Base-by-base conservation (phyloP, 2,329 filamentous ascomycete species). In the Aspergillus proliferans region DNA sequence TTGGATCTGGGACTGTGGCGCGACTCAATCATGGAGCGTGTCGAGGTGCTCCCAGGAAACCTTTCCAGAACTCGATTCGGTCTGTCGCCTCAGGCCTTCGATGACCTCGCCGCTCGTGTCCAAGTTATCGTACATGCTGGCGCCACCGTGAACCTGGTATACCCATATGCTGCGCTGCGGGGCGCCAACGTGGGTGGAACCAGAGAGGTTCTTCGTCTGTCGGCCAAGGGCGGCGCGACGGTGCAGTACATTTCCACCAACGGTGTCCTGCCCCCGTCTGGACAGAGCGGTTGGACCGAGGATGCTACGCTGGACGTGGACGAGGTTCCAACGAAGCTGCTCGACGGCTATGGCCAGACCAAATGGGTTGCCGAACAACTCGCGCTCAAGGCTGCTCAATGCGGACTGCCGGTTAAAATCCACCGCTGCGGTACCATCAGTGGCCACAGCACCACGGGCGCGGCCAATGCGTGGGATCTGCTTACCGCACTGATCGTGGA, bases 301-400 rank as follows among this genome's bases (percentile, higher is more conserved):
- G 80, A 84, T 52, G 73, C 81, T 8, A 83, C 85, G 71, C 73
- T 91, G 14, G 75, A 78, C 26, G 77, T 87, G 4, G 79, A 85
- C 10, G 80, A 84, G 43, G 86, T 90, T 1, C 83, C 85, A 0
- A 79, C 75, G 40, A 85, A 85, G 63, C 72, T 90, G 4, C 70
- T 79, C 1, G 86, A 89, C 59, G 86, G 86, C 1, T 90, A 90
- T 54, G 85, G 86, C 0, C 86, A 89, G 67, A 88, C 86, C 0
- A 90, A 90, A 63, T 90, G 87, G 86, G 86, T 87, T 26, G 86
- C 86, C 2, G 86, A 90, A 64, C 82, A 86, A 64, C 81, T 90
- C 3, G 83, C 88, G 7, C 74, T 81, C 9, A 84, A 88, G 61
- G 86, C 87, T 8, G 79, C 78, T 22, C 77, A 79, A 22, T 80